phyloP scores from a whole-genome alignment of 352 stramenopile genomes.

The Globisporangium solare region DNA sequence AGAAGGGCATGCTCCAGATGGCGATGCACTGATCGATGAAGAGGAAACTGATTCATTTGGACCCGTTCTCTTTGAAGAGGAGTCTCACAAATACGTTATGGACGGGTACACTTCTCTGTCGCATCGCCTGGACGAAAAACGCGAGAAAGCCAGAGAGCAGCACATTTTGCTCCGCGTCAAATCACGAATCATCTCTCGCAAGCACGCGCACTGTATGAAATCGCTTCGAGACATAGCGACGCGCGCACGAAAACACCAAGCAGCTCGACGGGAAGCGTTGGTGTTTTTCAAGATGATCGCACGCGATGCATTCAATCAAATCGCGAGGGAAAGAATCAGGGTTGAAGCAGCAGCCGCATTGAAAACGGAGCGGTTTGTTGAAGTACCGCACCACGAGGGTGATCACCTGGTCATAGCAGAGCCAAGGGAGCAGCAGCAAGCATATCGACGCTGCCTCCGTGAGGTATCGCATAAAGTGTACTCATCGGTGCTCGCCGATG shows the following conservation, averaged over 20 bases:
- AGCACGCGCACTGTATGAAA: slow-evolving; percentile 14
- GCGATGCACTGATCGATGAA: slow-evolving; percentile 8
- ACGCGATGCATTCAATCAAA: background rate
- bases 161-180: slow-evolving; percentile 10
- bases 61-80: background rate
- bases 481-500: slow-evolving; percentile 14
- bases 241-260: slow-evolving; percentile 10
- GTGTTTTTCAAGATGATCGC: slow-evolving; percentile 2
- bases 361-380: background rate
- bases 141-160: slow-evolving; percentile 6
- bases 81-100: background rate
- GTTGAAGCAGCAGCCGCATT: background rate
- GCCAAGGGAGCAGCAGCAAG: slow-evolving; percentile 1
- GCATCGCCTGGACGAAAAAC: background rate
- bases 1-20: slow-evolving; percentile 5
- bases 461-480: slow-evolving; percentile 18
- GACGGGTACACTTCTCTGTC: slow-evolving; percentile 6
- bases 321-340: background rate
- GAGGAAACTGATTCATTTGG: slow-evolving; percentile 10
- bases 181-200: slow-evolving; percentile 14
- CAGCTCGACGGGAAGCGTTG: slow-evolving; percentile 4
- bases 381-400: background rate
- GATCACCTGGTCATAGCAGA: slow-evolving; percentile 3
- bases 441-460: background rate
- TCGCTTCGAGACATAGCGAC: slow-evolving; percentile 4